These are phyloP conservation scores for Fusarium neocosmosporiellum DNA, from an alignment of 2,329 filamentous ascomycete species.

Conservation along the genomic window DNA sequence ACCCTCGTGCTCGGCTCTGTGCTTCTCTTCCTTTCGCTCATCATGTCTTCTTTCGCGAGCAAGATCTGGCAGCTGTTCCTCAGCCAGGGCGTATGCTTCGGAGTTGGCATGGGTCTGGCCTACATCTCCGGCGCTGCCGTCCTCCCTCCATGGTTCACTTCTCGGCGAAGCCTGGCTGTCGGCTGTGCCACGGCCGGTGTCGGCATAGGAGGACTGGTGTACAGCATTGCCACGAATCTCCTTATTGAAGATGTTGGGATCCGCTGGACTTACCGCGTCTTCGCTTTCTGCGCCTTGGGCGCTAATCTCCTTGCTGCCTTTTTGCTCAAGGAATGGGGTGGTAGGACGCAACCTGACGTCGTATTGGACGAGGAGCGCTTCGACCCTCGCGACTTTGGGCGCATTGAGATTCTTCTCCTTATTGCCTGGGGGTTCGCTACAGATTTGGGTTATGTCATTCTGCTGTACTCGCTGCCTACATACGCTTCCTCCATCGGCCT, in stretches of 20 bases:
- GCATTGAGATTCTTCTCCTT: background rate
- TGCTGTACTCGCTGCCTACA: background rate
- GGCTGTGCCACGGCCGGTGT: background rate
- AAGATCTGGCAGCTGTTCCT: background rate
- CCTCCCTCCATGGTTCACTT: background rate
- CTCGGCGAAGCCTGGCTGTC: background rate
- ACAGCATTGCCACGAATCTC: background rate
- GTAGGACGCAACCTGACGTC: background rate
- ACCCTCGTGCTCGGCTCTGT: background rate
- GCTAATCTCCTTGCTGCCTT: background rate
- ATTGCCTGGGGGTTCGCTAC: background rate
- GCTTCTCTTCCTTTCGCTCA: background rate
- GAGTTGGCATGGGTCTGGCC: background rate
- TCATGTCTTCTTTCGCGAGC: background rate
- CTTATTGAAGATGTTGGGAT: background rate
- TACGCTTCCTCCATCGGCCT: background rate
- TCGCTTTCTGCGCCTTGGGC: background rate
- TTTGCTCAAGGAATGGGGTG: background rate
- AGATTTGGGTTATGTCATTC: background rate
- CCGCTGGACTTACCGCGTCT: background rate
- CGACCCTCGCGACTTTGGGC: background rate
- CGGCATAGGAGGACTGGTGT: background rate
- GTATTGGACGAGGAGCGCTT: background rate
- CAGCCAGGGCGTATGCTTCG: background rate
- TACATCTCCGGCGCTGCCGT: background rate